Evolutionary conservation across 495 filamentous ascomycete species (phyloP), one percentile per base, ranked within the genome.

Genomic region (Endocarpon pusillum): DNA sequence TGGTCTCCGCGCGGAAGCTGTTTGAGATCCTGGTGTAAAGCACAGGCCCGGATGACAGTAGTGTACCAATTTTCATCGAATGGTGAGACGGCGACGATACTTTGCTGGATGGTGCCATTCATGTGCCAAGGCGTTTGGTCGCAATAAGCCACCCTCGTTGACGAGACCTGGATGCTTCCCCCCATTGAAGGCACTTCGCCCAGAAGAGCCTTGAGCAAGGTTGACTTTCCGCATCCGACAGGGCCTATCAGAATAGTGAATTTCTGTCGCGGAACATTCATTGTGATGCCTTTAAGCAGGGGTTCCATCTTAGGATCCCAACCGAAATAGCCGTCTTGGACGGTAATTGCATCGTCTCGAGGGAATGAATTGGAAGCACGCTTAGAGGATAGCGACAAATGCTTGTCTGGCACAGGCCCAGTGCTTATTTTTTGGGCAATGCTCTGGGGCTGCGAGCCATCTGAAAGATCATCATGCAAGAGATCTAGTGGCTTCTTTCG

Each of bases 61-160:
- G 40, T 33, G 35, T 58, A 60, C 55, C 55, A 62, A 8, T 31
- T 34, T 5, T 35, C 20, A 8, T 58, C 46, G 22, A 48, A 49
- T 1, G 24, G 14, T 1, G 38, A 31, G 6, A 19, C 21, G 5
- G 43, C 48, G 6, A 44, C 34, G 15, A 58, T 56, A 25, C 56
- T 62, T 3, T 60, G 37, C 9, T 49, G 46, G 16, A 68, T 54
- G 0, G 57, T 61, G 3, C 37, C 40, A 34, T 66, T 62, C 16
- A 44, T 34, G 1, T 64, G 41, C 49, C 56, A 66, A 0, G 62
- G 54, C 0, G 24, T 50, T 23, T 68, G 61, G 10, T 53, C 45
- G 22, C 60, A 66, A 21, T 53, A 66, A 0, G 58, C 58, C 3
- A 58, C 39, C 12, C 15, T 16, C 16, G 21, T 21, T 22, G 29